Conservation (phyloP, 2,329 filamentous ascomycete species). For the Ophiostoma quercus region DNA sequence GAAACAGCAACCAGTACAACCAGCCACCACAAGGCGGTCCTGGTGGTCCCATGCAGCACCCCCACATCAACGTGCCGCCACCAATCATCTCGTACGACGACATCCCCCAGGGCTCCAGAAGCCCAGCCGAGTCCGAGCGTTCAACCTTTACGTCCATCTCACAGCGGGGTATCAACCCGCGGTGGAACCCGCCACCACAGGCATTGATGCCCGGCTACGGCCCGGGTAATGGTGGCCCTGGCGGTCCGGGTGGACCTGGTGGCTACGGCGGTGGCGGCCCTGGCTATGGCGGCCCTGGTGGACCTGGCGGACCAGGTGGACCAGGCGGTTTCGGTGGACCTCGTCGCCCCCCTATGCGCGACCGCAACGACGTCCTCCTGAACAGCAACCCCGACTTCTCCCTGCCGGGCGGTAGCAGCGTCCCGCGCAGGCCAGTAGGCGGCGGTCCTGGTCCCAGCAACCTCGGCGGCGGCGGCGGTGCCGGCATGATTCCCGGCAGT, state of each 20-base stretch:
- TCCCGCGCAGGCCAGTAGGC: constrained; percentile 27
- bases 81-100: constrained; percentile 33
- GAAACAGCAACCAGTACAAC: constrained; percentile 31
- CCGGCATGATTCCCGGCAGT: constrained; percentile 49
- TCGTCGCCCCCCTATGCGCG: constrained; percentile 43
- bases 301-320: neutral
- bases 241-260: constrained; percentile 7
- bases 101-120: constrained; percentile 50
- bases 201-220: constrained; percentile 41
- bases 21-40: constrained; percentile 26
- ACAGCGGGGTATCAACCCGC: constrained; percentile 81
- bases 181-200: constrained; percentile 62
- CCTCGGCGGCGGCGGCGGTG: constrained; percentile 32
- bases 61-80: constrained; percentile 20
- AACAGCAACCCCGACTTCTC: constrained; percentile 83
- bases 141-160: constrained; percentile 88
- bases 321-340: neutral
- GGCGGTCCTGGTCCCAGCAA: constrained; percentile 19
- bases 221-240: constrained; percentile 25
- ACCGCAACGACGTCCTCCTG: constrained; percentile 67
- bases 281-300: constrained; percentile 24
- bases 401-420: constrained; percentile 45
- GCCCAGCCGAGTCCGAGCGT: constrained; percentile 70
- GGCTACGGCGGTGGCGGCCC: constrained; percentile 35
- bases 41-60: constrained; percentile 15